Percentiles rank a stretch among this genome's conserved stretches.
phyloP scores from a whole-genome alignment of 2,329 filamentous ascomycete genomes.

The Fusarium fujikuroi region DNA sequence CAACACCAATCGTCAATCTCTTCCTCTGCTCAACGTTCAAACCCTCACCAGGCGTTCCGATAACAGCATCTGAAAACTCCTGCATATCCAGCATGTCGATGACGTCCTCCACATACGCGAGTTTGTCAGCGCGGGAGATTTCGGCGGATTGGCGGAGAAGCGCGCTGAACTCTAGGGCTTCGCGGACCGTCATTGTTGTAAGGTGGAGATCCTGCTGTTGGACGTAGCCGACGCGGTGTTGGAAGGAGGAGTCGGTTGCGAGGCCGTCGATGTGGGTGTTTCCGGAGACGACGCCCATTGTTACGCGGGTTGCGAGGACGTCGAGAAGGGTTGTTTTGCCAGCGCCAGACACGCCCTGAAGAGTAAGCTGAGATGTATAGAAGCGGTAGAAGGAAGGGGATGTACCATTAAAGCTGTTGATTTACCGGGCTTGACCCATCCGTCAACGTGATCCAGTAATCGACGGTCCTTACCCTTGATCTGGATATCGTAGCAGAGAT shows the following conservation, averaged over 20 bases:
- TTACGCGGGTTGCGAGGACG: conserved; percentile 76
- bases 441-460: conserved; percentile 77
- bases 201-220: conserved; percentile 79
- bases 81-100: conserved; percentile 54
- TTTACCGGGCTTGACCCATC: conserved; percentile 81
- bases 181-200: conserved; percentile 71
- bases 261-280: conserved; percentile 76
- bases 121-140: conserved; percentile 52
- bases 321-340: conserved; percentile 82
- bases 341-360: conserved; percentile 72
- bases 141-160: conserved; percentile 72
- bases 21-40: conserved; percentile 58
- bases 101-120: conserved; percentile 46
- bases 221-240: conserved; percentile 77
- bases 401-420: conserved; percentile 64
- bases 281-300: conserved; percentile 77
- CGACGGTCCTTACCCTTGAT: conserved; percentile 73
- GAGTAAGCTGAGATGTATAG: not conserved
- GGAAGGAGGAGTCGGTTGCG: conserved; percentile 70
- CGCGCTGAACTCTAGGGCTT: conserved; percentile 67
- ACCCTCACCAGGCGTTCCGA: conserved; percentile 62
- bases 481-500: conserved; percentile 70
- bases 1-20: conserved; percentile 79
- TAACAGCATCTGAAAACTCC: conserved; percentile 76
- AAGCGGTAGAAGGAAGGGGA: rapidly evolving